Base-by-base conservation (phyloP, 1,284 basidiomycete genomes). In the Ceratobasidium sp. region DNA sequence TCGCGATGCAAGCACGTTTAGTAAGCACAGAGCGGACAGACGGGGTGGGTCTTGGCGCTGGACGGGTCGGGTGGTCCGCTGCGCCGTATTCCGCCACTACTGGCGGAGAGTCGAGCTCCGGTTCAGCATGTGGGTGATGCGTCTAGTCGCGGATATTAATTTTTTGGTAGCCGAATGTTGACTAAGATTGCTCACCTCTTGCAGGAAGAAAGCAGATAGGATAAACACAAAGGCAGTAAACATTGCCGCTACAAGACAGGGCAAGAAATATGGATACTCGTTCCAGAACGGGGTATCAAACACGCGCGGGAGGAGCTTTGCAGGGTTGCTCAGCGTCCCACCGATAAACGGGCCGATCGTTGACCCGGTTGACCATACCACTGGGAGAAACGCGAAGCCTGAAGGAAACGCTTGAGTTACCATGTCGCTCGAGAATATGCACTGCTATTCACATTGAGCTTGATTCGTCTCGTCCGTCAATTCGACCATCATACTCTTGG, bases 401-500 rank as follows among this genome's bases (percentile, higher is more conserved):
- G 14, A 13, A 58, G 29, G 11, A 76, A 68, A 11, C 61, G n/a
- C 19, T 72, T 71, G 43, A 77, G 73, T 29, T 63, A n/a, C 22
- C 19, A 16, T 1, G 24, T 5, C n/a, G 5, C 6, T 22, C 5
- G 34, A n/a, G 39, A 49, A 14, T 19, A 71, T 51, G 13, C 16
- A 19, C n/a, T 24, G 16, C 2, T 22, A 34, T 63, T 39, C 37
- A 77, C 76, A 78, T 62, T 77, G 77, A 1, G 79, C 78, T 39
- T 77, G 71, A 46, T 79, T 78, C 13, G 74, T 77, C 48, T 71
- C 62, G 71, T 77, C 76, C 41, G 77, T 76, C 34, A 79, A 56
- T 49, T 78, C 77, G 22, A 77, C 76, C 14, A 80, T 61, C 37
- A 76, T 75, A 31, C 66, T 75, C 56, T 80, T 79, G 29, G 77